Evolutionary conservation across 768 basidiomycete genomes (phyloP).

Genomic region (Lactarius hatsudake): DNA sequence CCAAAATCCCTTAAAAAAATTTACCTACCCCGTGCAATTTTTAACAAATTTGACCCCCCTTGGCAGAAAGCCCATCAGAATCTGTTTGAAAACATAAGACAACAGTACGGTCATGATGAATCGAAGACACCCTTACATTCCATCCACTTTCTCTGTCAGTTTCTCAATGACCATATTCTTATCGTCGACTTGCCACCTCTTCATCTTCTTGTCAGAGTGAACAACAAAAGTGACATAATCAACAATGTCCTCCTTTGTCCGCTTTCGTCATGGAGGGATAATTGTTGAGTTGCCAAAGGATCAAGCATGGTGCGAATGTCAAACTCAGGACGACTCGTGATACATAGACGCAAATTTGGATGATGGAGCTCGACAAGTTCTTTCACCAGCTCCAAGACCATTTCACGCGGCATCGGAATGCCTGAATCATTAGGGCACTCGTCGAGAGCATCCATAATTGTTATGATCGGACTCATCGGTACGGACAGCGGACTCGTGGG

Average conservation of each 20-base stretch:
- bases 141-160: background rate
- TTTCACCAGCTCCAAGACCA: background rate
- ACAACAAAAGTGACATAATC: background rate
- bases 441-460: background rate
- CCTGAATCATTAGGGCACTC: background rate
- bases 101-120: background rate
- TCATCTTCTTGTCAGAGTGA: background rate
- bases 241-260: background rate
- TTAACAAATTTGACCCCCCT: too few relatives aligned
- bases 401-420: background rate
- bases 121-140: background rate
- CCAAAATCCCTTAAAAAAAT: too few relatives aligned
- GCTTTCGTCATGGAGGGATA: background rate
- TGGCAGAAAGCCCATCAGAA: conserved; percentile 12
- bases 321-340: background rate
- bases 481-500: too few relatives aligned
- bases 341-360: background rate
- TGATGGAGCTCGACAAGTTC: background rate
- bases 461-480: too few relatives aligned
- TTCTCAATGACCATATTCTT: background rate
- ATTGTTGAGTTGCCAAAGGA: background rate
- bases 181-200: background rate
- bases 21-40: too few relatives aligned
- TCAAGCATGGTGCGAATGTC: background rate
- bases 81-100: background rate